A percentile compares a stretch with the other conserved stretches of the same genome.
phyloP scores from a whole-genome alignment of 2,329 filamentous ascomycete species.

The Pseudocercospora crystallina region DNA sequence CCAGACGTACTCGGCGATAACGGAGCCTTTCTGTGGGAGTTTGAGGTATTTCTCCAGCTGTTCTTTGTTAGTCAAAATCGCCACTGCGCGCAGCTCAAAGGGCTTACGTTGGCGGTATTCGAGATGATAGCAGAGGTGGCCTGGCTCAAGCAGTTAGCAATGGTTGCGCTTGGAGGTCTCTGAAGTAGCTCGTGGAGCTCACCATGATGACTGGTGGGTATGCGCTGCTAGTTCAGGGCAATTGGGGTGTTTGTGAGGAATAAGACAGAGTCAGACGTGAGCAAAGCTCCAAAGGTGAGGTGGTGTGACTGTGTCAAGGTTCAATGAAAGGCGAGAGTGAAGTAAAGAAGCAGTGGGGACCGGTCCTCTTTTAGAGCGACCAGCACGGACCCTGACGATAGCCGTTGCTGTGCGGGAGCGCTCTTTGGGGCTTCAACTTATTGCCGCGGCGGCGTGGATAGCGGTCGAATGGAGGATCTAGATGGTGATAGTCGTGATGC shows the following conservation, averaged over 20 bases:
- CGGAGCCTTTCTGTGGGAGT: slow-evolving; percentile 82
- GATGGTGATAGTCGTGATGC: not conserved
- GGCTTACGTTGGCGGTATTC: slow-evolving; percentile 50
- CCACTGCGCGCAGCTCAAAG: slow-evolving; percentile 4
- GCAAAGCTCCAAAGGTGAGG: slow-evolving; percentile 4
- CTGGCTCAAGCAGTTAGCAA: slow-evolving; percentile 17
- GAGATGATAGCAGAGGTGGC: slow-evolving; percentile 37
- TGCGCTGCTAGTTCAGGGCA: not conserved
- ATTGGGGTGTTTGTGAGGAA: not conserved
- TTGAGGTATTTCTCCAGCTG: slow-evolving; percentile 90
- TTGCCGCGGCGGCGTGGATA: too few relatives aligned
- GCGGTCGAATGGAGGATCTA: slow-evolving; percentile 13
- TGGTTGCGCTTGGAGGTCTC: not conserved
- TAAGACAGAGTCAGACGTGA: not conserved
- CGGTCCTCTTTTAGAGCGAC: too few relatives aligned
- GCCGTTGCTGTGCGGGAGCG: too few relatives aligned
- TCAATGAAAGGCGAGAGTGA: too few relatives aligned
- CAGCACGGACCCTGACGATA: too few relatives aligned
- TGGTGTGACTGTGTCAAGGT: slow-evolving; percentile 1
- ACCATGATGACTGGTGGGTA: slow-evolving; percentile 13
- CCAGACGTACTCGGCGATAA: slow-evolving; percentile 98
- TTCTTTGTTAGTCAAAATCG: slow-evolving; percentile 14
- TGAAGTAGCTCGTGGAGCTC: not conserved
- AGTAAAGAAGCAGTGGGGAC: too few relatives aligned
- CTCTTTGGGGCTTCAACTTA: too few relatives aligned